Evolutionary conservation across 163 green algal species (phyloP).

Genomic region (Coccomyxa subellipsoidea): DNA sequence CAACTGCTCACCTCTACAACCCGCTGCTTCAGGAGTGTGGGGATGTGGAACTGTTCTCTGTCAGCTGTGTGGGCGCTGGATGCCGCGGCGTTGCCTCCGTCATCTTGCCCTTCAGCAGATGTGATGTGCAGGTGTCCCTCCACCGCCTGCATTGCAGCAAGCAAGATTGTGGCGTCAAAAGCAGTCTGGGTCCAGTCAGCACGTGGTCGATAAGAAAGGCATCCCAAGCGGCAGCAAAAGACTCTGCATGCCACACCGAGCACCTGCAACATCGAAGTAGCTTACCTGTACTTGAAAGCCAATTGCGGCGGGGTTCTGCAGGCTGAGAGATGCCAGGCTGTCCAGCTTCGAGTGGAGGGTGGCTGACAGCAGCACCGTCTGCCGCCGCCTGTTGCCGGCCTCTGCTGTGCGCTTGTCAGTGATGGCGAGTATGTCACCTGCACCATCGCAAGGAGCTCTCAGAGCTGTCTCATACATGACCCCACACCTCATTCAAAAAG

Average conservation of each 20-base stretch:
- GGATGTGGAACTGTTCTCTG: slow-evolving; percentile 60
- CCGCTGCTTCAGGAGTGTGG: slow-evolving; percentile 63
- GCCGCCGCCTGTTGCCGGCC: slow-evolving; percentile 13
- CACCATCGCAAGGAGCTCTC: background rate
- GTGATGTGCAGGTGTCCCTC: background rate
- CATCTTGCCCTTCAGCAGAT: background rate
- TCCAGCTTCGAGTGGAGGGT: slow-evolving; percentile 75
- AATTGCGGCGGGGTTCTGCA: slow-evolving; percentile 67
- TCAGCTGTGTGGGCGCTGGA: background rate
- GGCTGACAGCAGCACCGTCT: slow-evolving; percentile 50
- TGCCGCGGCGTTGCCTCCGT: background rate
- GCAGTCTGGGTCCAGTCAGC: too few species aligned
- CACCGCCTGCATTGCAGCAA: background rate
- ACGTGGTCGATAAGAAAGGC: too few species aligned
- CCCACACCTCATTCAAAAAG: too few species aligned
- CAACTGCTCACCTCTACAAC: slow-evolving; percentile 57
- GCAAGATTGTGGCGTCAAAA: background rate
- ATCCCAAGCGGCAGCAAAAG: too few species aligned
- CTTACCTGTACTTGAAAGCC: slow-evolving; percentile 41
- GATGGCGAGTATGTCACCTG: slow-evolving; percentile 43
- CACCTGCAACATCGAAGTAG: too few species aligned
- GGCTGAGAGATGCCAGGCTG: slow-evolving; percentile 58
- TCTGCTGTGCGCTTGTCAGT: slow-evolving; percentile 39
- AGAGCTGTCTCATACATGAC: too few species aligned
- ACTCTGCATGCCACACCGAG: too few species aligned